Percentiles rank a stretch among this genome's conserved stretches.
These are phyloP conservation scores for Alternaria arbusti DNA, from an alignment of 2,329 filamentous ascomycete genomes.

Conservation along the genomic window DNA sequence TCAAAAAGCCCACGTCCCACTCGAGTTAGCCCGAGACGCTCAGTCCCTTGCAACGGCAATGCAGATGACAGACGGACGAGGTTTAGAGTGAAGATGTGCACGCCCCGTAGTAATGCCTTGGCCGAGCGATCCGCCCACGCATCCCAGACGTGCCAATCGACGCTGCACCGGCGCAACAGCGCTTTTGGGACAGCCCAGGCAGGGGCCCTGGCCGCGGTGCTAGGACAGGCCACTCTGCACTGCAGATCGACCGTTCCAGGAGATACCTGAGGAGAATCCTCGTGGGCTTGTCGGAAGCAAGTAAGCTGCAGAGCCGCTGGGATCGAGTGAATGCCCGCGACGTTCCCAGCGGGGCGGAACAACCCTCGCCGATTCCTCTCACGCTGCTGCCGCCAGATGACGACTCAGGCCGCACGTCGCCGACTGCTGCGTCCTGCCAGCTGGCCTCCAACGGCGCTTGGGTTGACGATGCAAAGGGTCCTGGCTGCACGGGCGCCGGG, in stretches of 20 bases:
- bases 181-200: slow-evolving; percentile 43
- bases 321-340: slow-evolving; percentile 10
- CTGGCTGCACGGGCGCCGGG: slow-evolving; percentile 18
- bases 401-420: slow-evolving; percentile 11
- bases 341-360: slow-evolving; percentile 26
- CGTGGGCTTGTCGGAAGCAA: slow-evolving; percentile 32
- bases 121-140: slow-evolving; percentile 45
- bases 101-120: slow-evolving; percentile 40
- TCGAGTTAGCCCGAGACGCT: slow-evolving; percentile 36
- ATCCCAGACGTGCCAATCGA: slow-evolving; percentile 47
- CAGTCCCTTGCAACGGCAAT: slow-evolving; percentile 49
- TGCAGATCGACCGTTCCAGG: slow-evolving; percentile 48
- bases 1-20: slow-evolving; percentile 40
- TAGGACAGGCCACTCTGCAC: slow-evolving; percentile 50
- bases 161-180: slow-evolving; percentile 47
- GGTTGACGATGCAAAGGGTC: slow-evolving; percentile 8
- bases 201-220: slow-evolving; percentile 34
- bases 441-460: not conserved
- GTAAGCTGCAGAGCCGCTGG: slow-evolving; percentile 24
- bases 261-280: slow-evolving; percentile 29
- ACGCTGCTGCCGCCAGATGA: slow-evolving; percentile 16
- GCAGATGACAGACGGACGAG: slow-evolving; percentile 45
- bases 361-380: slow-evolving; percentile 19
- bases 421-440: slow-evolving; percentile 15
- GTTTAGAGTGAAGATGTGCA: slow-evolving; percentile 42